A percentile compares a stretch with the other conserved stretches of the same genome.
phyloP scores from a whole-genome alignment of 805 yeast species.

The Kluyveromyces wickerhamii region DNA sequence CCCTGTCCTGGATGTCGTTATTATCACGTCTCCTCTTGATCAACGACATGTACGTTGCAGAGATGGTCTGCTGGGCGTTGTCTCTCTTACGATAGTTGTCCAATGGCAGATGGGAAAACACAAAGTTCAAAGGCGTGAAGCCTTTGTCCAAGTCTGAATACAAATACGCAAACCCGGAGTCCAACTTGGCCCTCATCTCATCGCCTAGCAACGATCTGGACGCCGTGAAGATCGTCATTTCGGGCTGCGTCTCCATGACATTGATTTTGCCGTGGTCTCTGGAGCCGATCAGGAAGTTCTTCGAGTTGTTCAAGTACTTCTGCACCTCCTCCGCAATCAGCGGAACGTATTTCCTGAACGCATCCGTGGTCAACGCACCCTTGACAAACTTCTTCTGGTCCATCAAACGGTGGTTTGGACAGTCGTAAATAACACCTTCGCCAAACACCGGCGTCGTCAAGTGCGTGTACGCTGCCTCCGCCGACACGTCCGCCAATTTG shows the following conservation, averaged over 20 bases:
- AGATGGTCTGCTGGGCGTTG: constrained; percentile 73
- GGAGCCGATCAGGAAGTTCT: constrained; percentile 38
- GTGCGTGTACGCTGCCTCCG: constrained; percentile 93
- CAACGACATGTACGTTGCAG: constrained; percentile 71
- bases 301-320: constrained; percentile 51
- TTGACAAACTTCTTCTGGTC: constrained; percentile 97
- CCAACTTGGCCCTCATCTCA: constrained; percentile 78
- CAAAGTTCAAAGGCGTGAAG: constrained; percentile 92
- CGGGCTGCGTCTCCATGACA: constrained; percentile 83
- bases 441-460: constrained; percentile 99
- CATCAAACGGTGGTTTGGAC: constrained; percentile 90
- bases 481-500: constrained; percentile 80
- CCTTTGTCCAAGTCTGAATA: constrained; percentile 94
- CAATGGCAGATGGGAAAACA: constrained; percentile 87
- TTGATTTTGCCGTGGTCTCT: constrained; percentile 44
- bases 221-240: constrained; percentile 93
- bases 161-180: constrained; percentile 73
- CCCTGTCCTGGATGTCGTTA: constrained; percentile 77
- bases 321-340: constrained; percentile 70
- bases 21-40: constrained; percentile 64
- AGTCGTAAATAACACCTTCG: constrained; percentile 94
- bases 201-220: constrained; percentile 86
- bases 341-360: constrained; percentile 83
- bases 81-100: constrained; percentile 82
- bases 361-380: constrained; percentile 75